Evolutionary conservation across 176 grass and related monocot genomes (phyloP), one percentile per base, ranked within the genome.

Genomic region (Musa itinerans): DNA sequence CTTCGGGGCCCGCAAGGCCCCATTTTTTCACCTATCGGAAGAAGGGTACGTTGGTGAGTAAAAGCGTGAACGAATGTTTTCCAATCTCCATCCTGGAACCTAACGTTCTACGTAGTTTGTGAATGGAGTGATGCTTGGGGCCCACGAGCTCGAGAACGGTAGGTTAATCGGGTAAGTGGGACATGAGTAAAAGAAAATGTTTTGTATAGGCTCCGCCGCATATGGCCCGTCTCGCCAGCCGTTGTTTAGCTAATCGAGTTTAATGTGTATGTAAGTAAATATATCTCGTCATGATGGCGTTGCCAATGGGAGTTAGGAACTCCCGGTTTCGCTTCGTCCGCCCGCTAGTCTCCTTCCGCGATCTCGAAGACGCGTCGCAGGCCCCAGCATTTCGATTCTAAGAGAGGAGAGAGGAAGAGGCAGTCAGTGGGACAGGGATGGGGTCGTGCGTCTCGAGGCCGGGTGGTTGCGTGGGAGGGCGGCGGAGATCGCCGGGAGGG

Each of bases 401-500:
- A 5, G 34, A 6, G 63, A 11, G 63, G 21, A 3, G 21, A 3
- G 21, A 19, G 9, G 17, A 8, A 69, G 66, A 9, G 25, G 1
- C 11, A 68, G 8, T 9, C 16, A 15, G 12, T n/a, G 62, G 14
- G 8, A 14, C 1, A 56, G 25, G 53, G 29, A 79, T 79, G 66
- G 77, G 77, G 16, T 29, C 19, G 26, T 77, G 75, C 75, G 48
- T 63, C 26, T 77, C 75, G 75, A 65, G 59, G 19, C 12, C 56
- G 25, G 65, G 56, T 8, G 54, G 15, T 2, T 69, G 65, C 64
- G 64, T 78, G 9, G 25, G 77, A 56, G 77, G 52, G 72, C 21
- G 25, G 22, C 34, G 72, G 72, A 74, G 72, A 20, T 57, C 53
- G 12, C 13, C 10, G 24, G 72, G 12, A 27, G 72, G 53, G 15